Base-by-base conservation (phyloP, 768 basidiomycete genomes). In the Lentinula raphanica region DNA sequence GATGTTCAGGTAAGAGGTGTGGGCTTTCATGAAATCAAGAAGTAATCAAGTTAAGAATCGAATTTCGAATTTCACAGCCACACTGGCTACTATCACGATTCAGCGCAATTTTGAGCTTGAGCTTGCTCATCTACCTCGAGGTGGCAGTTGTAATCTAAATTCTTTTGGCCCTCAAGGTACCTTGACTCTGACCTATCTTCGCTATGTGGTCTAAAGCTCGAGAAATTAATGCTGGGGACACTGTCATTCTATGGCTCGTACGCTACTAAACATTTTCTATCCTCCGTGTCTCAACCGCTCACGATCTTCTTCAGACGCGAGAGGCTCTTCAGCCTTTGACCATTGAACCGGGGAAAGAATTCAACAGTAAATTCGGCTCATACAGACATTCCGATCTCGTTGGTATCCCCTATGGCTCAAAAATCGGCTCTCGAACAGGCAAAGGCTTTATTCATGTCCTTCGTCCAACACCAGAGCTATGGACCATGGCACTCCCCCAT, bases 401-500 rank as follows among this genome's bases (percentile, higher is more conserved):
- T 59, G 96, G 95, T 38, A 74, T 88, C 39, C 92, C 92, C 5
- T 99, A 88, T 67, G 96, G 96, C 42, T 91, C 92, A 51, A 96
- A 94, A 67, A 87, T 97, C 44, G 77, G 79, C 39, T 85, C 90
- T 17, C 80, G 83, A 70, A 86, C 83, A 61, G 88, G 90, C 38
- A 83, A 82, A 54, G 95, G 95, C 19, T 98, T 94, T 78, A 79
- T n/a, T n/a, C n/a, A n/a, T n/a, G n/a, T n/a, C n/a, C n/a, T n/a
- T n/a, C n/a, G n/a, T n/a, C n/a, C n/a, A n/a, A n/a, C n/a, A n/a
- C n/a, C n/a, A n/a, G n/a, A n/a, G n/a, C n/a, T n/a, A n/a, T 98
- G 97, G 96, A 98, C 97, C 0, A 81, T 94, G 66, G 94, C 96
- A 0, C 80, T 98, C 7, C 95, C 96, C 0, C 97, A 99, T 73